Percentiles rank a stretch among this genome's conserved stretches.
phyloP scores from a whole-genome alignment of 2,329 filamentous ascomycete genomes.

The Penicillium sp. region DNA sequence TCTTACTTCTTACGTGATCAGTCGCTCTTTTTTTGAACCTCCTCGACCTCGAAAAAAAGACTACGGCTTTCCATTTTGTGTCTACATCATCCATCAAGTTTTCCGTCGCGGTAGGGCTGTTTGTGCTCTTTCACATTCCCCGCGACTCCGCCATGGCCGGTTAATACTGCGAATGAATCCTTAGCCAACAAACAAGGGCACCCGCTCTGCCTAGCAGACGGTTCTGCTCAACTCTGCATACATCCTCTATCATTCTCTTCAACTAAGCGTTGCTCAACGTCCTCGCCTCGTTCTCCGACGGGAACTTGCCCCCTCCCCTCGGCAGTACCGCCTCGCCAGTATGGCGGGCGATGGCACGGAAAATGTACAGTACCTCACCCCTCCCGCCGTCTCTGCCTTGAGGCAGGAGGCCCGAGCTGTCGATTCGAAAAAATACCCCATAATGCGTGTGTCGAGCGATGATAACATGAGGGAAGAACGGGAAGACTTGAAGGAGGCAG shows the following conservation, averaged over 20 bases:
- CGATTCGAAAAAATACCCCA: constrained; percentile 42
- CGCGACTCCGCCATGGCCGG: constrained; percentile 41
- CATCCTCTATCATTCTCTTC: constrained; percentile 14
- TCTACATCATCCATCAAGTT: constrained; percentile 11
- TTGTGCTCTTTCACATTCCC: constrained; percentile 20
- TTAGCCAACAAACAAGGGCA: constrained; percentile 45
- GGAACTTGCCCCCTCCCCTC: constrained; percentile 17
- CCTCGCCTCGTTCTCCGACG: constrained; percentile 12
- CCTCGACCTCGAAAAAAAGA: constrained; percentile 1
- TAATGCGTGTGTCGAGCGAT: constrained; percentile 74
- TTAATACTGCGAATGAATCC: constrained; percentile 48
- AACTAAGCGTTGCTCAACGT: constrained; percentile 13
- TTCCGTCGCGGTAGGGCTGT: constrained; percentile 29
- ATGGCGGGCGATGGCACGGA: constrained; percentile 50
- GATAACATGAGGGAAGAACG: constrained; percentile 91
- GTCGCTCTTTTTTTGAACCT: constrained; percentile 16
- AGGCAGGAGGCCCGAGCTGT: constrained; percentile 49
- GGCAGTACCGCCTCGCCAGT: constrained; percentile 30
- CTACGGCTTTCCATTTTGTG: neutral
- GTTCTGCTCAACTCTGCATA: constrained; percentile 38
- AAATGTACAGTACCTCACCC: constrained; percentile 47
- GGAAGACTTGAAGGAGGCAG: constrained; percentile 91
- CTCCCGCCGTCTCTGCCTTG: constrained; percentile 50
- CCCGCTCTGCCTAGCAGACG: constrained; percentile 52
- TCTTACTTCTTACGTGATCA: constrained; percentile 23